Conservation (phyloP, 108 stramenopile species). For the Cyclotella kingstonii region DNA sequence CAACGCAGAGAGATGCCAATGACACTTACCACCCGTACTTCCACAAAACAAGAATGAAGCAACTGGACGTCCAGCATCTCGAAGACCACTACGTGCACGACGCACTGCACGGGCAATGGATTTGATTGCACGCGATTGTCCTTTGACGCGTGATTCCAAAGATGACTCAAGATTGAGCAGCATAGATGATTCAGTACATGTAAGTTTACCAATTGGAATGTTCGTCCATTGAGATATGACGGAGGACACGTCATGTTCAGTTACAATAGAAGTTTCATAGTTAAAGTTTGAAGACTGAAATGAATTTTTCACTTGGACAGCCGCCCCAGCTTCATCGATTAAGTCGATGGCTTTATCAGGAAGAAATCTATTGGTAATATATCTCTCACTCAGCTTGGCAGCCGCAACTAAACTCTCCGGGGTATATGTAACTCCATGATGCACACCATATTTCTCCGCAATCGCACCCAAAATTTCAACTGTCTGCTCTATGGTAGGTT, state of each 20-base stretch:
- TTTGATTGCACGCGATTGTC: constrained; percentile 81
- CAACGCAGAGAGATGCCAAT: not conserved
- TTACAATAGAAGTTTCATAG: constrained; percentile 54
- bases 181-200: constrained; percentile 77
- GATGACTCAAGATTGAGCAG: constrained; percentile 73
- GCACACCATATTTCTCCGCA: constrained; percentile 62
- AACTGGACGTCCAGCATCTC: constrained; percentile 75
- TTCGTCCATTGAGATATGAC: constrained; percentile 69
- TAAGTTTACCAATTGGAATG: constrained; percentile 76
- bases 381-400: constrained; percentile 71
- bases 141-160: constrained; percentile 78
- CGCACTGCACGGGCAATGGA: constrained; percentile 83
- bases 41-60: constrained; percentile 92
- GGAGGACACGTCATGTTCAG: constrained; percentile 62
- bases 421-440: constrained; percentile 73
- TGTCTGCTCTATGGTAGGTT: constrained; percentile 78
- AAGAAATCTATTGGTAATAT: constrained; percentile 79
- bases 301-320: constrained; percentile 80
- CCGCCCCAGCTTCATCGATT: constrained; percentile 95
- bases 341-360: constrained; percentile 94
- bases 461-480: constrained; percentile 76
- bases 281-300: constrained; percentile 30
- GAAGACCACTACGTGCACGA: constrained; percentile 80
- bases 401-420: constrained; percentile 60
- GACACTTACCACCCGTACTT: constrained; percentile 66